Conservation (phyloP, 768 basidiomycete genomes). For the Ephemerocybe angulata region DNA sequence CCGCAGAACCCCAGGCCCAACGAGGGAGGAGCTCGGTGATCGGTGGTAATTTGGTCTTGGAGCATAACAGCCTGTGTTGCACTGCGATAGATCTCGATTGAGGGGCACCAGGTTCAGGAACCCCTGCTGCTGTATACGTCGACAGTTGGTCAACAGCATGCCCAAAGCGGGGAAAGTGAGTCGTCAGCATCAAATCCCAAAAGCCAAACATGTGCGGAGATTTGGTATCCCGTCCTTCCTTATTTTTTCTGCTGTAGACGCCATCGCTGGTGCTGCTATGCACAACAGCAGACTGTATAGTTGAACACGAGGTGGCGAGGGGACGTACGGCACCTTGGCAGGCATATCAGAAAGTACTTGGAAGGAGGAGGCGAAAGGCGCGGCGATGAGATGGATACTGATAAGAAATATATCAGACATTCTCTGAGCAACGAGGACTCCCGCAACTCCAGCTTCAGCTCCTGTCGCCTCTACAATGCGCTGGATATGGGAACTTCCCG, state of each 20-base stretch:
- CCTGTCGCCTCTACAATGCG: too few species aligned
- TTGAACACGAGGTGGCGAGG: conserved; percentile 10
- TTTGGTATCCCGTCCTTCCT: neutral
- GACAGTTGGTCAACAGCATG: conserved; percentile 2
- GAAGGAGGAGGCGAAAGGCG: neutral
- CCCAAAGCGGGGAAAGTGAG: conserved; percentile 5
- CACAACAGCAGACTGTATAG: neutral
- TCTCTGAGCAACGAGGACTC: neutral
- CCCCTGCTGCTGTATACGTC: neutral
- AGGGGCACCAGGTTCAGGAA: conserved; percentile 5
- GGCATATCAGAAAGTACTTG: conserved; percentile 4
- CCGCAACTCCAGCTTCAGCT: too few species aligned
- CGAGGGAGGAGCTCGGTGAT: conserved; percentile 5
- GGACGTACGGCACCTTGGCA: conserved; percentile 7
- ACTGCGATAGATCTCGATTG: conserved; percentile 6
- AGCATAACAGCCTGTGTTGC: conserved; percentile 2
- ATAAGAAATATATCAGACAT: neutral
- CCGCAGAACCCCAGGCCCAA: neutral
- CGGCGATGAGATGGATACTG: neutral
- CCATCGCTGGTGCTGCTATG: neutral
- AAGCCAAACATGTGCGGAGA: neutral
- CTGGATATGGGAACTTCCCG: too few species aligned
- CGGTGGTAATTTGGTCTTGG: conserved; percentile 8
- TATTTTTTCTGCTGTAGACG: neutral
- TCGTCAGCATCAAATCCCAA: neutral